Conservation (phyloP, 1,284 basidiomycete species). For the Lentinus polychrous region DNA sequence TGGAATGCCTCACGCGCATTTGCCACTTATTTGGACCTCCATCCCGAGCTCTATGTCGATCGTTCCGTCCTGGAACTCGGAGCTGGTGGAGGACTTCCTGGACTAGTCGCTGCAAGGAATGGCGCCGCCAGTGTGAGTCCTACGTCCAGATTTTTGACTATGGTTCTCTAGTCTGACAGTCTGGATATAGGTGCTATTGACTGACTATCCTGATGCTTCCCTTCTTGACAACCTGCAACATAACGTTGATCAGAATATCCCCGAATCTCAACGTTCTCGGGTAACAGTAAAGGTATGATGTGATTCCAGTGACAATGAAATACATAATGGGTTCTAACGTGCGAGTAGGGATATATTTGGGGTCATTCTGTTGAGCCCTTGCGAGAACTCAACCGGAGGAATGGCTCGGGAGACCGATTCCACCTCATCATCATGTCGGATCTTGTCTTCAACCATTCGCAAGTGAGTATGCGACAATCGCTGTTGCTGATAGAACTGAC, state of each 20-base stretch:
- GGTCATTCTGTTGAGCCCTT: conserved; percentile 62
- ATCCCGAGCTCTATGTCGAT: conserved; percentile 36
- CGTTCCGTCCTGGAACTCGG: conserved; percentile 80
- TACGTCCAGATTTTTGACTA: background rate
- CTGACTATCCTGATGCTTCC: conserved; percentile 85
- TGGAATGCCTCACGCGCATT: conserved; percentile 83
- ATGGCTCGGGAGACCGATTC: conserved; percentile 28
- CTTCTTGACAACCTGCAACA: conserved; percentile 75
- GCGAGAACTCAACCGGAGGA: conserved; percentile 31
- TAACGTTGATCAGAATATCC: conserved; percentile 62
- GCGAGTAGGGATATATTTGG: conserved; percentile 83
- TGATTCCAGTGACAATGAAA: too few relatives aligned
- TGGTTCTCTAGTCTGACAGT: background rate
- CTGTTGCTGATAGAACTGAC: background rate
- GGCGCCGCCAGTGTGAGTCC: conserved; percentile 51
- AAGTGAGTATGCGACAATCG: conserved; percentile 34
- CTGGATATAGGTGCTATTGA: conserved; percentile 60
- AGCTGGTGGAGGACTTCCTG: conserved; percentile 87
- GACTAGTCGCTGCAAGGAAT: conserved; percentile 65
- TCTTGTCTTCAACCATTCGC: conserved; percentile 85
- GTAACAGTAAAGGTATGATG: too few relatives aligned
- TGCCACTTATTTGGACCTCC: conserved; percentile 66
- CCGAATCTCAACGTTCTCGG: conserved; percentile 24
- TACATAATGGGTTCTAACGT: too few relatives aligned
- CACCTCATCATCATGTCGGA: conserved; percentile 89